Conservation (phyloP, 2,329 filamentous ascomycete genomes). For the Stachybotrys chartarum region DNA sequence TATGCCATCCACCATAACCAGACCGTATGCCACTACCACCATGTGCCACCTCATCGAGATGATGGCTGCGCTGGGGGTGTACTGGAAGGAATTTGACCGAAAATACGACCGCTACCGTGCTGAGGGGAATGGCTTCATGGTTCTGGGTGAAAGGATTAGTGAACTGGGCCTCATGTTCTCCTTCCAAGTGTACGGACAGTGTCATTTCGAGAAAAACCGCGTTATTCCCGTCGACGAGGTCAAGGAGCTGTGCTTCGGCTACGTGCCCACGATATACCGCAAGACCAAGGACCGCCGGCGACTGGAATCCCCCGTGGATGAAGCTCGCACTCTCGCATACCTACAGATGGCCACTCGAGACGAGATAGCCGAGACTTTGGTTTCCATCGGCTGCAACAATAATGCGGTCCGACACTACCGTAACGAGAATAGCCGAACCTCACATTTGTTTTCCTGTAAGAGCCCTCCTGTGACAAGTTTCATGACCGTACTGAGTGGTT, state of each 20-base stretch:
- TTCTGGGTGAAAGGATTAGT: slow-evolving; percentile 35
- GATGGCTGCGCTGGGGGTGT: slow-evolving; percentile 44
- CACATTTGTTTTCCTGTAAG: slow-evolving; percentile 44
- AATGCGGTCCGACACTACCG: slow-evolving; percentile 39
- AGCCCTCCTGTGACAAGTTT: neutral
- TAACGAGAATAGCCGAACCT: slow-evolving; percentile 28
- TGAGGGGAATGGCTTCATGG: slow-evolving; percentile 47
- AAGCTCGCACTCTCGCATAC: slow-evolving; percentile 31
- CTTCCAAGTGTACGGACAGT: slow-evolving; percentile 43
- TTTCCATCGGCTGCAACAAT: slow-evolving; percentile 46
- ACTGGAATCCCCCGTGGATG: slow-evolving; percentile 29
- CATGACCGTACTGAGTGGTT: slow-evolving; percentile 4
- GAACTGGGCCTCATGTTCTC: slow-evolving; percentile 49
- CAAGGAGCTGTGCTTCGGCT: slow-evolving; percentile 50
- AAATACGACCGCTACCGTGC: slow-evolving; percentile 43
- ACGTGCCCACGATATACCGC: slow-evolving; percentile 46
- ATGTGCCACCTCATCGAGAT: slow-evolving; percentile 50
- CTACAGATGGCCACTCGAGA: slow-evolving; percentile 40
- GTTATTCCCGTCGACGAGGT: slow-evolving; percentile 46
- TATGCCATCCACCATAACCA: slow-evolving; percentile 38
- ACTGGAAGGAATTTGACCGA: slow-evolving; percentile 53
- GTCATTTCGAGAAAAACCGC: slow-evolving; percentile 39
- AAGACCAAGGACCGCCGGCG: slow-evolving; percentile 29
- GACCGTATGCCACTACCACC: slow-evolving; percentile 47
- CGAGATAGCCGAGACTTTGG: slow-evolving; percentile 46